Conservation (phyloP, 257 asterid species). For the Solanum microdontum region DNA sequence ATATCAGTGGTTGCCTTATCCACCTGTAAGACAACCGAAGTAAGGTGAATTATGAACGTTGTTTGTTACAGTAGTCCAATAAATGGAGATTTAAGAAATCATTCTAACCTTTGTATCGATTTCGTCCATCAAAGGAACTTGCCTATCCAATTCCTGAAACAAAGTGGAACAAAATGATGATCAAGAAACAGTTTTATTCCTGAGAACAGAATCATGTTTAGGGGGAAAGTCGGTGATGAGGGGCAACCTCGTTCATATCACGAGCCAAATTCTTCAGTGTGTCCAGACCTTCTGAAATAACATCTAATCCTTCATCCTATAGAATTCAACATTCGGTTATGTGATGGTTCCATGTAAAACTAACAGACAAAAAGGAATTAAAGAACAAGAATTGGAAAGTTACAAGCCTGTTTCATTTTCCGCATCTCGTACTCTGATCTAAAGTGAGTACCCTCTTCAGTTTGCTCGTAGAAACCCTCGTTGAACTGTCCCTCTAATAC, state of each 20-base stretch:
- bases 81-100: background rate
- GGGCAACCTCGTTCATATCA: constrained; percentile 82
- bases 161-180: background rate
- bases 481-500: constrained; percentile 46
- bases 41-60: background rate
- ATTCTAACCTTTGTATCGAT: constrained; percentile 66
- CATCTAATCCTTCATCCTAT: constrained; percentile 79
- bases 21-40: constrained; percentile 35
- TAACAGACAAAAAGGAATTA: background rate
- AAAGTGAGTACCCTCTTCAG: constrained; percentile 60
- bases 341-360: background rate
- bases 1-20: constrained; percentile 60
- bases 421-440: constrained; percentile 75
- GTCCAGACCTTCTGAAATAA: constrained; percentile 72
- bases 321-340: background rate
- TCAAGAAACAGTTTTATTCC: background rate
- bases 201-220: background rate
- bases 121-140: constrained; percentile 81
- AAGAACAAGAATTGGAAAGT: constrained; percentile 9
- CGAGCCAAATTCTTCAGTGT: constrained; percentile 63
- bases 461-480: constrained; percentile 39
- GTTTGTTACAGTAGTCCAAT: background rate
- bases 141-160: constrained; percentile 76
- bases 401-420: constrained; percentile 88
- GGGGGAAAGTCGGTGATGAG: background rate